Evolutionary conservation across 2,329 filamentous ascomycete genomes (phyloP).

Genomic region (Didymella exigua): DNA sequence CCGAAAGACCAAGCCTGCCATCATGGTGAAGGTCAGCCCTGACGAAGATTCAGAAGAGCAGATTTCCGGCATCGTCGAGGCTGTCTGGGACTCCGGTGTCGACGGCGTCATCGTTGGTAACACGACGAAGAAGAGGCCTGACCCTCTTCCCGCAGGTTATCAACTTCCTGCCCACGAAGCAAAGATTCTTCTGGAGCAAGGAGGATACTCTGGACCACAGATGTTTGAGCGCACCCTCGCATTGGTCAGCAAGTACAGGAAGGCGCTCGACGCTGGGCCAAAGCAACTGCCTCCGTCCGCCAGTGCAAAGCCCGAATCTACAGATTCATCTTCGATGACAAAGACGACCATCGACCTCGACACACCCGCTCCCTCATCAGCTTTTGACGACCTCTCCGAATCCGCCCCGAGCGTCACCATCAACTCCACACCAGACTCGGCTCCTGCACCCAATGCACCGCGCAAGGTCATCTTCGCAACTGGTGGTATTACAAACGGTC

Average conservation of each 20-base stretch:
- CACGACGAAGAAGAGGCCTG: slow-evolving; percentile 83
- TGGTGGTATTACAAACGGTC: slow-evolving; percentile 87
- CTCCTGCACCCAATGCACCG: slow-evolving; percentile 31
- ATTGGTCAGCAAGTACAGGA: slow-evolving; percentile 79
- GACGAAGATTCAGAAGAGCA: slow-evolving; percentile 89
- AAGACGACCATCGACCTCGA: slow-evolving; percentile 29
- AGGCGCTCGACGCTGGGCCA: slow-evolving; percentile 54
- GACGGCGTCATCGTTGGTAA: slow-evolving; percentile 97
- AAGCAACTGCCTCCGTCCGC: slow-evolving; percentile 24
- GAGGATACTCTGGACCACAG: slow-evolving; percentile 89
- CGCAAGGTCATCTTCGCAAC: slow-evolving; percentile 90
- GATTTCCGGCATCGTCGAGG: slow-evolving; percentile 81
- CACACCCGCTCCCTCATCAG: slow-evolving; percentile 27
- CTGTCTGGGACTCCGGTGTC: slow-evolving; percentile 69
- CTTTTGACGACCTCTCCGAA: slow-evolving; percentile 39
- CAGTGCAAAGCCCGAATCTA: not conserved
- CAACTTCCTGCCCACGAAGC: slow-evolving; percentile 70
- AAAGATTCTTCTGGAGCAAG: slow-evolving; percentile 72
- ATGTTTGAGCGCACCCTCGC: slow-evolving; percentile 81
- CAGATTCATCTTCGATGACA: slow-evolving; percentile 14
- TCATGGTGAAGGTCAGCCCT: slow-evolving; percentile 98
- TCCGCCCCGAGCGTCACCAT: slow-evolving; percentile 36
- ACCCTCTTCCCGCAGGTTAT: slow-evolving; percentile 70
- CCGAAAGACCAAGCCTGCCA: slow-evolving; percentile 73
- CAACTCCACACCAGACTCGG: slow-evolving; percentile 23